These are phyloP conservation scores for Vitis hybrid DNA, from an alignment of 177 flowering plant species.

Conservation along the genomic window DNA sequence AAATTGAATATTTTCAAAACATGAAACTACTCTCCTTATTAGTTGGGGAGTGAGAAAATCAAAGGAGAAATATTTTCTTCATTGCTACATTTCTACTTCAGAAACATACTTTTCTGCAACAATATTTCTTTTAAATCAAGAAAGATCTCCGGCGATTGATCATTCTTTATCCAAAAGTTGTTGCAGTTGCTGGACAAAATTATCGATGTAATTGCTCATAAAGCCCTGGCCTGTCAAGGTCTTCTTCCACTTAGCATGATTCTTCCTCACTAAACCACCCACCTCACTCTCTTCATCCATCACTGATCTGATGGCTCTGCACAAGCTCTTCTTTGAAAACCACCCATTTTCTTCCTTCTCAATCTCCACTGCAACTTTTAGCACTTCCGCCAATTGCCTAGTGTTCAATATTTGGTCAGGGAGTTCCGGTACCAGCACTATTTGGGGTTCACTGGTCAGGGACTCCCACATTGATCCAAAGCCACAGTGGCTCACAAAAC, in stretches of 20 bases:
- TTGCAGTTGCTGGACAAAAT: too few relatives aligned
- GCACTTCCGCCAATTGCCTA: constrained; percentile 35
- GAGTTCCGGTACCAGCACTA: constrained; percentile 44
- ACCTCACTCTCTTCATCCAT: constrained; percentile 23
- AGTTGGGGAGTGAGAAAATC: too few relatives aligned
- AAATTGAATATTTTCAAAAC: too few relatives aligned
- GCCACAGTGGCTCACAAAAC: constrained; percentile 41
- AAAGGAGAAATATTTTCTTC: too few relatives aligned
- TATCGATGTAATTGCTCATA: constrained; percentile 18
- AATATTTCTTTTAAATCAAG: too few relatives aligned
- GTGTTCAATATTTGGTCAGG: constrained; percentile 56
- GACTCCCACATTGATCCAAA: constrained; percentile 52
- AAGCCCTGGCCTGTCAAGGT: constrained; percentile 28
- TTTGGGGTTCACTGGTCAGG: constrained; percentile 34
- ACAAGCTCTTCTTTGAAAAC: constrained; percentile 42
- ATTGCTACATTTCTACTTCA: too few relatives aligned
- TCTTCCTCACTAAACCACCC: constrained; percentile 2
- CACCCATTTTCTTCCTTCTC: constrained; percentile 42
- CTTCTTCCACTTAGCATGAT: constrained; percentile 41
- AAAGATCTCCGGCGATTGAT: too few relatives aligned
- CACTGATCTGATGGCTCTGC: constrained; percentile 35
- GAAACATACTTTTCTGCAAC: too few relatives aligned
- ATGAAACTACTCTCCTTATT: too few relatives aligned
- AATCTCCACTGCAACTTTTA: constrained; percentile 50
- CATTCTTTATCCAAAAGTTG: too few relatives aligned